Conservation (phyloP, 805 yeast species). For the Ogataea neopini region DNA sequence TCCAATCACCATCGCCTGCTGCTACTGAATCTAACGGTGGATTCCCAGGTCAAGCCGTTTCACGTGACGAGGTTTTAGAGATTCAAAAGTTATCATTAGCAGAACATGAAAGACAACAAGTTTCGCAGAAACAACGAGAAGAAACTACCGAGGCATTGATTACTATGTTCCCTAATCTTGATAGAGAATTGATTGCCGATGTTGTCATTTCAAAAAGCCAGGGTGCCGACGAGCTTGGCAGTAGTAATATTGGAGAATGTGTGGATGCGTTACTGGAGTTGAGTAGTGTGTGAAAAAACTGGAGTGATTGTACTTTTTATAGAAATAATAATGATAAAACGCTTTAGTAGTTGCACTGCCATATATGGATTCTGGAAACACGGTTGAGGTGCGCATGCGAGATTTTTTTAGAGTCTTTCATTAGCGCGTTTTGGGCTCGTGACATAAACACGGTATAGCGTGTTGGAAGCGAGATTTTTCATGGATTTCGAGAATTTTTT, state of each 20-base stretch:
- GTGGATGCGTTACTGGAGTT: constrained; percentile 59
- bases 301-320: constrained; percentile 2
- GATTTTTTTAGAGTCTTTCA: too few relatives aligned
- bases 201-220: constrained; percentile 60
- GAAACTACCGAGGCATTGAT: constrained; percentile 50
- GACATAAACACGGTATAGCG: neutral
- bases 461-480: neutral
- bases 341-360: neutral
- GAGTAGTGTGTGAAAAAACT: constrained; percentile 14
- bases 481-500: neutral
- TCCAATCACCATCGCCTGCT: constrained; percentile 20
- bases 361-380: too few relatives aligned
- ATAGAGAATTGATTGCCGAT: constrained; percentile 66
- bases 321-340: neutral
- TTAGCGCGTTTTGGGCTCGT: constrained; percentile 1
- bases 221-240: constrained; percentile 16
- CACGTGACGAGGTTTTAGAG: constrained; percentile 24
- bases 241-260: constrained; percentile 66
- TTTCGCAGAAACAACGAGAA: constrained; percentile 44
- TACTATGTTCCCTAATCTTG: constrained; percentile 77
- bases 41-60: neutral
- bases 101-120: constrained; percentile 34
- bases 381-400: too few relatives aligned
- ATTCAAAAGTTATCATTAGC: constrained; percentile 34
- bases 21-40: constrained; percentile 8